A percentile compares a stretch with the other conserved stretches of the same genome.
Conservation (phyloP, 345 rosid genomes). For the Eutrema heterophyllum region DNA sequence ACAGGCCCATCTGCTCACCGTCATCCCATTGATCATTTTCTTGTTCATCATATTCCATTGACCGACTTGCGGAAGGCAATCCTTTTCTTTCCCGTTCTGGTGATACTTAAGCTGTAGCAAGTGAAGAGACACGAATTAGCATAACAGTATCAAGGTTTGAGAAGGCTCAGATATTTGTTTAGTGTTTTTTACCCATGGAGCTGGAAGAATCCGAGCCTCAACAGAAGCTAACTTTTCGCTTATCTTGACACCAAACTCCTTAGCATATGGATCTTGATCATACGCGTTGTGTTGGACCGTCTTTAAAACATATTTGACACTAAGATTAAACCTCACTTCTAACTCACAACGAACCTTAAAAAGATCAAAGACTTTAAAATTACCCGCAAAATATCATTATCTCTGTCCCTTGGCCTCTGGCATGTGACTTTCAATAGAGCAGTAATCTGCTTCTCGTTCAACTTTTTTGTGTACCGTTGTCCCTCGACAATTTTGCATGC, state of each 20-base stretch:
- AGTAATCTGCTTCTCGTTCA: conserved; percentile 94
- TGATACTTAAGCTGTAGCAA: conserved; percentile 86
- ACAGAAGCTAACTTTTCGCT: conserved; percentile 90
- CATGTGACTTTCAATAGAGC: conserved; percentile 90
- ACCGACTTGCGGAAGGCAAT: conserved; percentile 96
- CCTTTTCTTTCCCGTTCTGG: conserved; percentile 95
- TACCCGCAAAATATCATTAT: conserved; percentile 79
- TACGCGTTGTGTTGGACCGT: conserved; percentile 89
- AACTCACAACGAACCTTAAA: background rate
- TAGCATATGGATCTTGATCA: conserved; percentile 91
- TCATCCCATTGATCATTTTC: conserved; percentile 99
- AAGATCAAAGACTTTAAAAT: background rate
- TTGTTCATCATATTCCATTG: conserved; percentile 99
- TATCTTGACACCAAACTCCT: conserved; percentile 92
- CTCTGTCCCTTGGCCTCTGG: conserved; percentile 94
- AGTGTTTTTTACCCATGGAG: conserved; percentile 85
- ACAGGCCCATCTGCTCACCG: conserved; percentile 93
- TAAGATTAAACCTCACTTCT: background rate
- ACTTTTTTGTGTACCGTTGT: conserved; percentile 83
- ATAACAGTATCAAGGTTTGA: background rate
- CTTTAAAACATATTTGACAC: conserved; percentile 33
- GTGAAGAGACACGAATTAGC: background rate
- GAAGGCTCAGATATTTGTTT: background rate
- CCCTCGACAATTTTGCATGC: conserved; percentile 99
- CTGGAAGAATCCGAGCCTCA: conserved; percentile 99